These are phyloP conservation scores for Hypoxylon sp. DNA, from an alignment of 2,329 filamentous ascomycete species.

Conservation along the genomic window DNA sequence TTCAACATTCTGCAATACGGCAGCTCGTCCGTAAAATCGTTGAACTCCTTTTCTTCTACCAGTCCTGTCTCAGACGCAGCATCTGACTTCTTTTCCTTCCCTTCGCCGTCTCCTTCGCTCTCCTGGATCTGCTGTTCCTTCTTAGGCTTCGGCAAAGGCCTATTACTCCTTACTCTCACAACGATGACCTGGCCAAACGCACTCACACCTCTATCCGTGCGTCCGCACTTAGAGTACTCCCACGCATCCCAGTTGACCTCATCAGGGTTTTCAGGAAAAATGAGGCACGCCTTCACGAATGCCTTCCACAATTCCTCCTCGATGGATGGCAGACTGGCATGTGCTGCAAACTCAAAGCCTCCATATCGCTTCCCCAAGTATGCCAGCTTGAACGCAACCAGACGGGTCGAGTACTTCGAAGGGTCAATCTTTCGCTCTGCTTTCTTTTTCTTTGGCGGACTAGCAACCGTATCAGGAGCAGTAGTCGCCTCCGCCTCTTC, in stretches of 20 bases:
- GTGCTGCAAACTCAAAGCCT: constrained; percentile 89
- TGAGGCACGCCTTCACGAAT: constrained; percentile 83
- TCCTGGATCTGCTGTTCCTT: constrained; percentile 50
- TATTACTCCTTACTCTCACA: constrained; percentile 83
- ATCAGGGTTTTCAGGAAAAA: constrained; percentile 76
- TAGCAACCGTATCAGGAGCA: constrained; percentile 10
- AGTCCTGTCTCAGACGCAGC: constrained; percentile 31
- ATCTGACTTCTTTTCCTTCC: constrained; percentile 32
- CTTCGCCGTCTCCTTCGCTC: constrained; percentile 35
- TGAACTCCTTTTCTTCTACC: constrained; percentile 60
- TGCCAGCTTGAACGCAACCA: constrained; percentile 92
- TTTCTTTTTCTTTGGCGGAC: constrained; percentile 57
- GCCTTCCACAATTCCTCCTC: constrained; percentile 97
- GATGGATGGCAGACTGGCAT: constrained; percentile 81
- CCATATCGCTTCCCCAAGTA: constrained; percentile 94
- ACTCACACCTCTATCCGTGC: constrained; percentile 93
- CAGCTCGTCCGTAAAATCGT: constrained; percentile 84
- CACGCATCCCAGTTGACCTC: constrained; percentile 84
- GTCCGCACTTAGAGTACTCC: constrained; percentile 94
- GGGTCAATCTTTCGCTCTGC: constrained; percentile 76
- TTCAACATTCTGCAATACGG: constrained; percentile 89
- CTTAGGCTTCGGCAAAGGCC: constrained; percentile 67
- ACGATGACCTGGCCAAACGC: constrained; percentile 97
- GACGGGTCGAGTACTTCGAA: constrained; percentile 83
- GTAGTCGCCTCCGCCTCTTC: neutral